phyloP scores from a whole-genome alignment of 129 eudicot species.

The Calendula officinalis region DNA sequence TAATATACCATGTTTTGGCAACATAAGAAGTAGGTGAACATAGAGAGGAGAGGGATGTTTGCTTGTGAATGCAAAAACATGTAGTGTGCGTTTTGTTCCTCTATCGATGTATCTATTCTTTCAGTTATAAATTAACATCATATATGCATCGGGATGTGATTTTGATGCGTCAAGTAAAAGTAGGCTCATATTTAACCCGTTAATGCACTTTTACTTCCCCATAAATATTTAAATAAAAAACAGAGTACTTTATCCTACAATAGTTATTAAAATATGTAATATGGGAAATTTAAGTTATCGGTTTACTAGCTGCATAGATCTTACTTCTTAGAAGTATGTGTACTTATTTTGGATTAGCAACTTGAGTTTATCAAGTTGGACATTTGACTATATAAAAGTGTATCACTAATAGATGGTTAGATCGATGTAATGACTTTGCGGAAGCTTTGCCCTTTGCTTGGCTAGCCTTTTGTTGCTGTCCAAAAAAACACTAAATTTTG shows the following conservation, averaged over 20 bases:
- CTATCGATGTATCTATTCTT: not conserved
- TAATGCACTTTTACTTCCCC: not conserved
- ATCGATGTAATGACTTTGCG: too few species aligned
- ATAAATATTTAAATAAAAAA: not conserved
- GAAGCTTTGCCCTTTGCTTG: too few species aligned
- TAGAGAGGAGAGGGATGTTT: conserved; percentile 53
- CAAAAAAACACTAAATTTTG: too few species aligned
- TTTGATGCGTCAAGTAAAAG: conserved; percentile 43
- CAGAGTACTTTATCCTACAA: conserved; percentile 1
- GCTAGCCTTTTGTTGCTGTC: too few species aligned
- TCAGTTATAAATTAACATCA: not conserved
- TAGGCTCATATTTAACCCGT: conserved; percentile 10
- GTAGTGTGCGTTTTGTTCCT: conserved; percentile 4
- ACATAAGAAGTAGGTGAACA: conserved; percentile 18
- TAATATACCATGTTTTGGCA: not conserved
- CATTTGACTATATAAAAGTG: too few species aligned
- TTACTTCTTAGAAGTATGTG: not conserved
- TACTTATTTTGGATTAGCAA: too few species aligned
- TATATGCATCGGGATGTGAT: conserved; percentile 46
- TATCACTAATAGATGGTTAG: too few species aligned
- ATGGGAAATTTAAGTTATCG: not conserved
- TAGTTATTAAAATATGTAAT: not conserved
- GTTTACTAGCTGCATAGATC: not conserved
- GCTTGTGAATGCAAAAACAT: conserved; percentile 59
- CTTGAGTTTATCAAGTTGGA: too few species aligned